Evolutionary conservation across 768 basidiomycete genomes (phyloP), one percentile per base, ranked within the genome.

Genomic region (Porphyrellus cyaneotinctus): DNA sequence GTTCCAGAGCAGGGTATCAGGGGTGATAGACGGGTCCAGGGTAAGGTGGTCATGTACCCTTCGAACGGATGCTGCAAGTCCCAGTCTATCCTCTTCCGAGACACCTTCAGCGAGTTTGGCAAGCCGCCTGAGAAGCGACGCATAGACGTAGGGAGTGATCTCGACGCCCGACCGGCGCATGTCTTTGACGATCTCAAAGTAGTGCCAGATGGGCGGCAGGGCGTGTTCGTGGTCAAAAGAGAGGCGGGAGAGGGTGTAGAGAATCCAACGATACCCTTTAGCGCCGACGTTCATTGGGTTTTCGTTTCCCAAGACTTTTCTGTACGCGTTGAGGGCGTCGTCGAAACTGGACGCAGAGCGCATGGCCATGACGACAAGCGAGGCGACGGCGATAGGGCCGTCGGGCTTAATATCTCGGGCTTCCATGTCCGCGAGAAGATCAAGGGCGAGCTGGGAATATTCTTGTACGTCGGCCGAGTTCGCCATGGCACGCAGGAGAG

Each of bases 151-250:
- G 2, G 75, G 70, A 0, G 81, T 79, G 49, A 87, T 73, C 11
- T 73, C 70, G 47, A 83, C 70, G 20, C 87, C 86, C 2, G 80
- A 78, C 13, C 70, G 67, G 24, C 81, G 84, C 90, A 95, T 94
- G 70, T 93, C 90, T 33, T 76, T 78, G 52, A 92, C 77, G 46
- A 95, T 87, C 49, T 79, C 78, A 66, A 92, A 84, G 67, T 88
- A 91, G 49, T 82, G 75, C 54, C 74, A 69, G 44, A 67, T 73
- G 56, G 66, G 80, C 57, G 65, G 79, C 64, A 57, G 75, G 23
- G 74, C 60, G 17, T 69, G 52, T 32, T 49, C 64, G 20, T 76
- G 64, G 42, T 72, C 70, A 52, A 82, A 83, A 10, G 79, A 75
- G 48, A 88, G 73, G 23, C 75, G 74, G 62, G 81, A 78, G 58